Percentiles rank a stretch among this genome's conserved stretches.
These are phyloP conservation scores for Zymoseptoria brevis DNA, from an alignment of 2,329 filamentous ascomycete species.

Conservation along the genomic window DNA sequence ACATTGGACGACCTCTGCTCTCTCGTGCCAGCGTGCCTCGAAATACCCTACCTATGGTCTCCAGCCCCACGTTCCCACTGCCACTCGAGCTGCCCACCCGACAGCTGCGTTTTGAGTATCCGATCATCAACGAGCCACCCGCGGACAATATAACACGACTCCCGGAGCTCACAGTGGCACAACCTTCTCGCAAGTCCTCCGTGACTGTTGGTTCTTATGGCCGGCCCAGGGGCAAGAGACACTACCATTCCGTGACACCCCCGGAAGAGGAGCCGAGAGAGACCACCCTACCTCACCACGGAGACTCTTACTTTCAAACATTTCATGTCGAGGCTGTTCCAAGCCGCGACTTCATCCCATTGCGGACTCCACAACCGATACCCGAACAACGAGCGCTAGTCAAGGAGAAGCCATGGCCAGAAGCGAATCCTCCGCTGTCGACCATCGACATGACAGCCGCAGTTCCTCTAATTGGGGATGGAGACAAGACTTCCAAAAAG, in stretches of 20 bases:
- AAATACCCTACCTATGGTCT: neutral
- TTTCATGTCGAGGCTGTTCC: constrained; percentile 11
- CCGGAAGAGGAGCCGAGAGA: constrained; percentile 13
- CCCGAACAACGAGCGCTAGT: neutral
- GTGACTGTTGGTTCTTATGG: neutral
- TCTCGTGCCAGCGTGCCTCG: neutral
- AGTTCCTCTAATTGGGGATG: neutral
- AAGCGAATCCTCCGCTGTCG: neutral
- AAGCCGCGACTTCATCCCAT: constrained; percentile 14
- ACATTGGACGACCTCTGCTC: neutral
- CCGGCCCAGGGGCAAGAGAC: constrained; percentile 3
- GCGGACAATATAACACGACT: neutral
- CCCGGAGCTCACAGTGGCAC: neutral
- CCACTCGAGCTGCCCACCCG: neutral
- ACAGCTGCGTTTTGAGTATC: constrained; percentile 11
- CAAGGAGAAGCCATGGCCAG: neutral
- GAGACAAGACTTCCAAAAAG: constrained; percentile 1
- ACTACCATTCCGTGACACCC: constrained; percentile 19
- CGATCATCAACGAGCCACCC: neutral
- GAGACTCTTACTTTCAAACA: constrained; percentile 20
- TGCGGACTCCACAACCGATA: neutral
- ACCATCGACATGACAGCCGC: neutral
- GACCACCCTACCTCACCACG: constrained; percentile 9
- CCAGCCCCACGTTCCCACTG: neutral
- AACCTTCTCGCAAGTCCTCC: constrained; percentile 1